These are phyloP conservation scores for Chalciporus sphaerocephalus DNA, from an alignment of 768 basidiomycete species.

Conservation along the genomic window DNA sequence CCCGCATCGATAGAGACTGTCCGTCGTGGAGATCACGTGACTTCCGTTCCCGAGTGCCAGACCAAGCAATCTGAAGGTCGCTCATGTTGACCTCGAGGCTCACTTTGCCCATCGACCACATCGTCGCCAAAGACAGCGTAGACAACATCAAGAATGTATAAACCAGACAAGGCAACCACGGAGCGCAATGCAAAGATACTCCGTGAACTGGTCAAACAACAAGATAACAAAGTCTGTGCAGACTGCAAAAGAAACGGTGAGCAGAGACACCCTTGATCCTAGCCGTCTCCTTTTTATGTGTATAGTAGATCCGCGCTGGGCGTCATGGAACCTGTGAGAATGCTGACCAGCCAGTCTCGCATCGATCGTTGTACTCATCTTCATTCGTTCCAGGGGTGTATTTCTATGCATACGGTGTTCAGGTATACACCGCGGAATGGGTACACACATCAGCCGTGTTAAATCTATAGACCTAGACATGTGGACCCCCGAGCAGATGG, in stretches of 20 bases:
- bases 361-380: background rate
- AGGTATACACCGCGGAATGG: slow-evolving; percentile 96
- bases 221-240: slow-evolving; percentile 91
- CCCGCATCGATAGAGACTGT: too few species aligned
- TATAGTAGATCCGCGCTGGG: slow-evolving; percentile 95
- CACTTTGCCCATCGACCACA: background rate
- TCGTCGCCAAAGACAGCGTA: background rate
- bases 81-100: background rate
- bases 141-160: slow-evolving; percentile 30
- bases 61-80: too few species aligned
- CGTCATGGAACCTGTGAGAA: slow-evolving; percentile 89
- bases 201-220: slow-evolving; percentile 80
- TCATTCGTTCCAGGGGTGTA: slow-evolving; percentile 56
- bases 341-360: background rate
- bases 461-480: slow-evolving; percentile 96
- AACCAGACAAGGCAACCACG: slow-evolving; percentile 81
- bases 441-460: slow-evolving; percentile 95
- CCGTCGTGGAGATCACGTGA: too few species aligned
- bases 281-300: background rate
- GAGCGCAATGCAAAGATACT: slow-evolving; percentile 75
- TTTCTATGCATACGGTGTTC: slow-evolving; percentile 97
- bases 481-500: slow-evolving; percentile 98
- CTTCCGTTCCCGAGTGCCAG: too few species aligned
- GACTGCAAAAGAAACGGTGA: slow-evolving; percentile 96
- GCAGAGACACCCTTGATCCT: slow-evolving; percentile 20